These are phyloP conservation scores for Chlamydomonas sp. DNA, from an alignment of 139 green algal genomes.

Conservation along the genomic window DNA sequence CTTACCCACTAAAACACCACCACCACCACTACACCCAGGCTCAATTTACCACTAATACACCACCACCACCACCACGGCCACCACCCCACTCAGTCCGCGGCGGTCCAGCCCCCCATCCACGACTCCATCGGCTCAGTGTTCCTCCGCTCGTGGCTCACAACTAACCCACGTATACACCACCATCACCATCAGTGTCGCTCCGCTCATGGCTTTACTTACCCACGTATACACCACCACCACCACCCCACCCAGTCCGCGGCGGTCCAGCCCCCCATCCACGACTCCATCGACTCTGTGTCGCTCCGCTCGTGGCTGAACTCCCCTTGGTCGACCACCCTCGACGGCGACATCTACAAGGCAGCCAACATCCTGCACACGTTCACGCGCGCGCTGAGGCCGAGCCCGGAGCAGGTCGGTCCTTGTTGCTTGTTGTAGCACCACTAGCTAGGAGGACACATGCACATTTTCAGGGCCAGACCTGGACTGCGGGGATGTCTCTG, in stretches of 20 bases:
- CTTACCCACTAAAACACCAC: too few relatives aligned
- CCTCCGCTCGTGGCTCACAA: slow-evolving; percentile 58
- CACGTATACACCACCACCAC: neutral
- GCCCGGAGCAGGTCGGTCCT: too few relatives aligned
- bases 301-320: slow-evolving; percentile 64
- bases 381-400: slow-evolving; percentile 16
- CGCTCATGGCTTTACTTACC: too few relatives aligned
- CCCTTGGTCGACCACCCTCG: slow-evolving; percentile 44
- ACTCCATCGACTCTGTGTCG: slow-evolving; percentile 56
- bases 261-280: slow-evolving; percentile 57
- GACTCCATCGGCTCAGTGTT: slow-evolving; percentile 57
- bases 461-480: too few relatives aligned
- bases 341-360: slow-evolving; percentile 57
- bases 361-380: slow-evolving; percentile 56
- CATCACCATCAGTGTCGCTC: too few relatives aligned
- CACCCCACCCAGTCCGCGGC: slow-evolving; percentile 19
- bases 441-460: too few relatives aligned
- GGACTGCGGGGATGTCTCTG: too few relatives aligned
- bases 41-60: too few relatives aligned
- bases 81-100: slow-evolving; percentile 19
- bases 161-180: too few relatives aligned
- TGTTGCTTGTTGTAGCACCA: too few relatives aligned
- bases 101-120: slow-evolving; percentile 55
- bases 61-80: too few relatives aligned
- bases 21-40: too few relatives aligned